Conservation (phyloP, 148 eudicot species). For the Camellia lanceoleosa region DNA sequence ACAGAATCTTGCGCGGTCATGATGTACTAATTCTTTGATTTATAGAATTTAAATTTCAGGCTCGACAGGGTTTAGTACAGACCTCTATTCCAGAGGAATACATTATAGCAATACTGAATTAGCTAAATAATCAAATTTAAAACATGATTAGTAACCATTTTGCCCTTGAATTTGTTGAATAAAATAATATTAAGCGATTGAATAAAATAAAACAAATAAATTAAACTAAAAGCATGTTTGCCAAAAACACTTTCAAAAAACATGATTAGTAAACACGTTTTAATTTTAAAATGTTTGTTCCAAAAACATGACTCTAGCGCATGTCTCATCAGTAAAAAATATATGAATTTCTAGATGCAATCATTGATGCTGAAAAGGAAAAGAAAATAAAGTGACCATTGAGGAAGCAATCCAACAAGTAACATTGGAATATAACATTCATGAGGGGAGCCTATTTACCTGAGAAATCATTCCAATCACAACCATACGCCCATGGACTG, state of each 20-base stretch:
- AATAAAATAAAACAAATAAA: too few species aligned
- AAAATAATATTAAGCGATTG: too few species aligned
- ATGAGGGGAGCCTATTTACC: conserved; percentile 37
- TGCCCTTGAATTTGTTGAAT: too few species aligned
- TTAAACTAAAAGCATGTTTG: too few species aligned
- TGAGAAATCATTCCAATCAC: conserved; percentile 99
- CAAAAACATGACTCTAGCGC: too few species aligned
- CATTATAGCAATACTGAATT: background rate
- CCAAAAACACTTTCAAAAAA: too few species aligned
- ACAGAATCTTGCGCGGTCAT: background rate
- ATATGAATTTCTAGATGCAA: conserved; percentile 4
- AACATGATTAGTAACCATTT: too few species aligned
- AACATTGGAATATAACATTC: conserved; percentile 2
- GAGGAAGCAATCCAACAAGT: background rate
- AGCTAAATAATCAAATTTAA: too few species aligned
- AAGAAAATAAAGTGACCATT: background rate
- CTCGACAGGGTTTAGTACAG: background rate
- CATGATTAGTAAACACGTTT: too few species aligned
- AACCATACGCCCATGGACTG: conserved; percentile 72
- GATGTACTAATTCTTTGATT: background rate
- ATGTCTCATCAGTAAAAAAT: too few species aligned
- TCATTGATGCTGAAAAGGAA: background rate
- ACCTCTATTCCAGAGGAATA: background rate
- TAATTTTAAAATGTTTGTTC: too few species aligned
- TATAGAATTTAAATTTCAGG: background rate